Conservation (phyloP, 257 asterid genomes). For the Ophiorrhiza pumila region DNA sequence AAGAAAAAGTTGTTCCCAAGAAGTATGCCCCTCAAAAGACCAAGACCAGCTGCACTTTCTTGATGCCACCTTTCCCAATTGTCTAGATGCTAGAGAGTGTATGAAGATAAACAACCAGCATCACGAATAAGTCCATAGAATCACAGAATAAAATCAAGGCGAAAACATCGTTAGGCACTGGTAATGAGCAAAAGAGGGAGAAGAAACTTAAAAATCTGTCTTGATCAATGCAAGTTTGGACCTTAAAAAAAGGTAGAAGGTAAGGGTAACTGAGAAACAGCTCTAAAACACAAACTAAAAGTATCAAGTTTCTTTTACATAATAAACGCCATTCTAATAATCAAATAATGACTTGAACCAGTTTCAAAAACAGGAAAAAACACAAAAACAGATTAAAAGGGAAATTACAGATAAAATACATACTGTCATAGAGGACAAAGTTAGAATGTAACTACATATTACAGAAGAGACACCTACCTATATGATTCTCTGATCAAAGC, state of each 20-base stretch:
- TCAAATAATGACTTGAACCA: not conserved
- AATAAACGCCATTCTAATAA: not conserved
- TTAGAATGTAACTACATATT: not conserved
- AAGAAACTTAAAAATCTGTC: not conserved
- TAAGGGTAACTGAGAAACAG: too few species aligned
- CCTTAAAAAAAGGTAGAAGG: too few species aligned
- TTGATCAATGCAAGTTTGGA: too few species aligned
- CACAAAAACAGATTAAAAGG: too few species aligned
- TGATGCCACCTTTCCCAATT: not conserved
- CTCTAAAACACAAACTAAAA: too few species aligned
- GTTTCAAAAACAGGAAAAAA: not conserved
- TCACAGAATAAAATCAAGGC: not conserved
- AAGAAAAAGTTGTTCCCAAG: slow-evolving; percentile 3
- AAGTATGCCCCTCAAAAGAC: not conserved
- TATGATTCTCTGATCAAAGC: too few species aligned
- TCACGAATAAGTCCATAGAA: slow-evolving; percentile 4
- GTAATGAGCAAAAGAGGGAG: not conserved
- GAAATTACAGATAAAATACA: not conserved
- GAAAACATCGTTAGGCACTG: not conserved
- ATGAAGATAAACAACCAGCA: slow-evolving; percentile 11
- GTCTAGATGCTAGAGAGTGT: not conserved
- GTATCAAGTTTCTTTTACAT: too few species aligned
- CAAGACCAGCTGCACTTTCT: slow-evolving; percentile 14
- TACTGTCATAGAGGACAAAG: not conserved
- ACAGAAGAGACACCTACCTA: too few species aligned